These are phyloP conservation scores for Cyclanthera cordifolia DNA, from an alignment of 306 rosid genomes.

Conservation along the genomic window DNA sequence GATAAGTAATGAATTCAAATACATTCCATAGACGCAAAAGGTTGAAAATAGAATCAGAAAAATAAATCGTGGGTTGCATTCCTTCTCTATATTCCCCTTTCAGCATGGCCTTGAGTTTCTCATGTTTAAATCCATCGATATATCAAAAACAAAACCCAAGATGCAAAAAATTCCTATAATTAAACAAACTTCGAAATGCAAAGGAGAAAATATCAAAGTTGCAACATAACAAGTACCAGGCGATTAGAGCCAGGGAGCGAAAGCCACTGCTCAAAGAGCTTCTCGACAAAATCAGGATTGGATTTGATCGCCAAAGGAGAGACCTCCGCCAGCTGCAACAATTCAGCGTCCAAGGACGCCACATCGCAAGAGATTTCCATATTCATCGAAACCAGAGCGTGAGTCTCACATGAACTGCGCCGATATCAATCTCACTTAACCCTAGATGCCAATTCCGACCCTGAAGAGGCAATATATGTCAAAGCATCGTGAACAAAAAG, in stretches of 20 bases:
- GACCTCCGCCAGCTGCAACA: conserved; percentile 79
- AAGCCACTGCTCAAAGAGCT: conserved; percentile 92
- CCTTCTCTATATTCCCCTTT: not conserved
- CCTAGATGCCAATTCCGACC: conserved; percentile 23
- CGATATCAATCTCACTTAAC: conserved; percentile 27
- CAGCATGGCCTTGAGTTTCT: not conserved
- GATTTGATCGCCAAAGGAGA: conserved; percentile 72
- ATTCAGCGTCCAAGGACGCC: conserved; percentile 77
- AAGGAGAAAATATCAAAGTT: not conserved
- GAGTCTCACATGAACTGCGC: conserved; percentile 30
- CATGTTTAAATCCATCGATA: no score
- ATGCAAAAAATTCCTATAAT: conserved; percentile 1
- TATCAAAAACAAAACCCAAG: not conserved
- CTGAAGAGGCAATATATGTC: conserved; percentile 15
- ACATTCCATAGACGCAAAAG: conserved; percentile 1
- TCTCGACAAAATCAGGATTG: conserved; percentile 51
- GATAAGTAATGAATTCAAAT: not conserved
- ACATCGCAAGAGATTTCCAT: conserved; percentile 70
- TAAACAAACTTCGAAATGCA: not conserved
- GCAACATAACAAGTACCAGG: conserved; percentile 34
- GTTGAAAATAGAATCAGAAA: no score
- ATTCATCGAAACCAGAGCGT: conserved; percentile 33
- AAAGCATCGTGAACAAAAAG: conserved; percentile 12
- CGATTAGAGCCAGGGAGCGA: conserved; percentile 75
- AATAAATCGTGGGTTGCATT: no score